Evolutionary conservation across 495 filamentous ascomycete genomes (phyloP), one percentile per base, ranked within the genome.

Genomic region (Hypoxylon trugodes): DNA sequence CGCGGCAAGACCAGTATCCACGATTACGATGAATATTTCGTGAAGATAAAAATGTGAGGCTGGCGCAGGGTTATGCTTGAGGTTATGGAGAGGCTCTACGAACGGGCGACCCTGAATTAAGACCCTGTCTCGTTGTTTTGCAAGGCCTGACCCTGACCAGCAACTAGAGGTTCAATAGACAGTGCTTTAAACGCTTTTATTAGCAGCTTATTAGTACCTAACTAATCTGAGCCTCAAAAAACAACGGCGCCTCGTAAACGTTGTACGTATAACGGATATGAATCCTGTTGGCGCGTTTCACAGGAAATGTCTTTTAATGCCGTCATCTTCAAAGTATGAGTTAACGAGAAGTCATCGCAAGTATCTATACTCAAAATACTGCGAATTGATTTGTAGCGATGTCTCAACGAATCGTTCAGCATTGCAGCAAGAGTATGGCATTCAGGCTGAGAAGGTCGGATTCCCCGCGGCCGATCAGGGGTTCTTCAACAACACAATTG

Each of bases 201-300:
- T 59, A 66, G 42, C 24, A n/a, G n/a, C n/a, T n/a, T n/a, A n/a
- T n/a, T n/a, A n/a, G n/a, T n/a, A n/a, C n/a, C n/a, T n/a, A n/a
- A n/a, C n/a, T n/a, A n/a, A n/a, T n/a, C 60, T 55, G 33, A 61
- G 63, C 51, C 63, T 56, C 57, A 61, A 57, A 43, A 16, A 42
- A 21, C 38, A 36, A 37, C 50, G 45, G 51, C 21, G 16, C 45
- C 32, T 28, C 16, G 42, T 47, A n/a, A 8, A 32, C 46, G 24
- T 41, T 12, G 43, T 50, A 50, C 21, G 37, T 50, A 37, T 9
- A 12, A n/a, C 16, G 10, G 47, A 3, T 15, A 2, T 16, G 8
- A 15, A 16, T 38, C 4, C 13, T 46, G n/a, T 25, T 30, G 9
- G 25, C 13, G 24, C 6, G n/a, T 46, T 22, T 45, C 21, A 26